Evolutionary conservation across 2,329 filamentous ascomycete genomes (phyloP), one percentile per base, ranked within the genome.

Genomic region (Penicillium corylophilum): DNA sequence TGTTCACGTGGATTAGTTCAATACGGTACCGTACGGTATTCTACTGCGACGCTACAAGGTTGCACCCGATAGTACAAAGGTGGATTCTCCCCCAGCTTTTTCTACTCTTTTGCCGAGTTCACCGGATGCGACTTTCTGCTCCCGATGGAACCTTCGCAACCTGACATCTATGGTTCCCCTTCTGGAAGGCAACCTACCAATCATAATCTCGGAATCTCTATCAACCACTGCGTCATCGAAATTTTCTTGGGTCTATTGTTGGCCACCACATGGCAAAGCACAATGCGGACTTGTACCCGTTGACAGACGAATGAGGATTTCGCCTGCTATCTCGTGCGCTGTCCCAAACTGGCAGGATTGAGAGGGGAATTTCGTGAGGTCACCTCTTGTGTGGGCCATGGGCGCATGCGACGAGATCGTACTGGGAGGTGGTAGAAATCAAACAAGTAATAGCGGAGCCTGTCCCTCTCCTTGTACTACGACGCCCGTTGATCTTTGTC

Each of bases 91-190:
- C 55, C 50, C 55, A 52, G 55, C 56, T 59, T 61, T 47, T 15
- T n/a, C 13, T 46, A 33, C 44, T 39, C 29, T 53, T 53, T 46
- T 54, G 31, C 53, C 54, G 54, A 61, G 48, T 57, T 55, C 51
- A 53, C 62, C 62, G 61, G 56, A 68, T 68, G 66, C 66, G 66
- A 69, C 53, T 56, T 56, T 48, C 43, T 44, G 35, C 35, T 38
- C 35, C 28, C 50, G 48, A 63, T 63, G 61, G 48, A 51, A 63
- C 61, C 57, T 53, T 60, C 28, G 18, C 26, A 8, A n/a, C 41
- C 29, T 44, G 29, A 44, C 43, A 44, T 33, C 18, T 20, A 16
- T 13, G 18, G n/a, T 29, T 29, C 42, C 31, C 29, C 7, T 44
- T 53, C 31, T 47, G 49, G 44, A 41, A 33, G 28, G 35, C 28